Conservation (phyloP, 345 rosid genomes). For the Syzygium aqueum region DNA sequence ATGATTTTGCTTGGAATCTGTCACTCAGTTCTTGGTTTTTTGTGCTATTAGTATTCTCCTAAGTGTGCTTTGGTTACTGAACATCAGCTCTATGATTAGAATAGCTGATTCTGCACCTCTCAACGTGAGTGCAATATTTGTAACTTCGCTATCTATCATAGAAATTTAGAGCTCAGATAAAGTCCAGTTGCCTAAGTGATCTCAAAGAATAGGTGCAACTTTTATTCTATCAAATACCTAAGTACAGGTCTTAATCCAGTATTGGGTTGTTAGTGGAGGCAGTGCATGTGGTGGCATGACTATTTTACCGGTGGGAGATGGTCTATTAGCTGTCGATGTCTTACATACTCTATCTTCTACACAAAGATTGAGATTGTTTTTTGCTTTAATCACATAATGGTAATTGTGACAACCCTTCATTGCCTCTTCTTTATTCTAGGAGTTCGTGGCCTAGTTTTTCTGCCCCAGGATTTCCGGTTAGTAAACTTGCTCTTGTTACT, state of each 20-base stretch:
- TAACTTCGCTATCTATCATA: not conserved
- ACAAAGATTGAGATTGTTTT: not conserved
- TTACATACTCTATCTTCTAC: not conserved
- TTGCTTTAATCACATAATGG: not conserved
- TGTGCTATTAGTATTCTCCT: not conserved
- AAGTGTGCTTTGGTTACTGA: not conserved
- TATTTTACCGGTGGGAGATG: not conserved
- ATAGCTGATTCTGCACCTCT: not conserved
- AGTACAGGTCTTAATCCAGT: not conserved
- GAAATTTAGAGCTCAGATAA: not conserved
- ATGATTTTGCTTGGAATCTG: not conserved
- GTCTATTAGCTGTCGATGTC: not conserved
- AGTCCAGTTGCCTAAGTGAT: not conserved
- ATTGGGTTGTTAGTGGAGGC: not conserved
- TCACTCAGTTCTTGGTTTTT: not conserved
- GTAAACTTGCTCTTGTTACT: not conserved
- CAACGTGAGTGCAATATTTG: not conserved
- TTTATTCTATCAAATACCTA: not conserved
- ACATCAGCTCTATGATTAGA: not conserved
- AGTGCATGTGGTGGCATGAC: not conserved
- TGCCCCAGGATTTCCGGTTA: slow-evolving; percentile 24
- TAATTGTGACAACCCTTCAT: not conserved
- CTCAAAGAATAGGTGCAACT: not conserved
- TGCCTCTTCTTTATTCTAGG: slow-evolving; percentile 18
- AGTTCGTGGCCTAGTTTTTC: slow-evolving; percentile 40